A percentile compares a stretch with the other conserved stretches of the same genome.
Conservation (phyloP, 345 rosid genomes). For the Populus nigra region DNA sequence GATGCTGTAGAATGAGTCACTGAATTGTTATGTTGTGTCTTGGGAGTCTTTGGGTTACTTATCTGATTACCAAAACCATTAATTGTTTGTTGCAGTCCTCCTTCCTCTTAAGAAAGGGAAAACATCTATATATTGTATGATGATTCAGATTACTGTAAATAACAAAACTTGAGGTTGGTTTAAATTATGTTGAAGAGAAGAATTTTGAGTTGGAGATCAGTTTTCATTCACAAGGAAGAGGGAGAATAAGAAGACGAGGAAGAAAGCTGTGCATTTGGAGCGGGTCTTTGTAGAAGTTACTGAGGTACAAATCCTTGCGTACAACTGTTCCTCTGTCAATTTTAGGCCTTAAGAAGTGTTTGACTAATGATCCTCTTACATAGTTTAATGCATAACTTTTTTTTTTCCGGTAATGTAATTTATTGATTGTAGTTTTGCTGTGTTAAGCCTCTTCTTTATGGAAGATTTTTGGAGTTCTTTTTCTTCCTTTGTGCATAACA, state of each 20-base stretch:
- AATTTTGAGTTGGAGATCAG: conserved; percentile 27
- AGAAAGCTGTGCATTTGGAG: conserved; percentile 18
- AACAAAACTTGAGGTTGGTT: conserved; percentile 21
- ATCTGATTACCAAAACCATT: conserved; percentile 14
- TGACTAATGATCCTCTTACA: conserved; percentile 5
- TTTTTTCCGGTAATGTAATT: neutral
- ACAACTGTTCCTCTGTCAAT: conserved; percentile 12
- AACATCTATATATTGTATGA: conserved; percentile 31
- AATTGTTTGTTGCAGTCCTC: conserved; percentile 1
- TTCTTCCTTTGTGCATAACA: neutral
- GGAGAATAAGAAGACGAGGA: conserved; percentile 7
- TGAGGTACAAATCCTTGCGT: conserved; percentile 23
- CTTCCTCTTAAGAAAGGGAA: conserved; percentile 27
- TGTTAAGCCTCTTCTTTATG: conserved; percentile 4
- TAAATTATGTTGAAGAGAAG: conserved; percentile 6
- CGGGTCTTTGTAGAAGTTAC: conserved; percentile 5
- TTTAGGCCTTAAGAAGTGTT: conserved; percentile 3
- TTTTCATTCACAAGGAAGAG: neutral
- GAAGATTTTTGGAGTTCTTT: neutral
- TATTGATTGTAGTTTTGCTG: conserved; percentile 3
- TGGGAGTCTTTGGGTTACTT: conserved; percentile 14
- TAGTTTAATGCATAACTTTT: neutral
- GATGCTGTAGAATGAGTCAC: conserved; percentile 23
- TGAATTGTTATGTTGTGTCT: conserved; percentile 19
- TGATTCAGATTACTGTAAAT: conserved; percentile 31